Base-by-base conservation (phyloP, 2,329 filamentous ascomycete species). In the Pyrenochaeta sp. region DNA sequence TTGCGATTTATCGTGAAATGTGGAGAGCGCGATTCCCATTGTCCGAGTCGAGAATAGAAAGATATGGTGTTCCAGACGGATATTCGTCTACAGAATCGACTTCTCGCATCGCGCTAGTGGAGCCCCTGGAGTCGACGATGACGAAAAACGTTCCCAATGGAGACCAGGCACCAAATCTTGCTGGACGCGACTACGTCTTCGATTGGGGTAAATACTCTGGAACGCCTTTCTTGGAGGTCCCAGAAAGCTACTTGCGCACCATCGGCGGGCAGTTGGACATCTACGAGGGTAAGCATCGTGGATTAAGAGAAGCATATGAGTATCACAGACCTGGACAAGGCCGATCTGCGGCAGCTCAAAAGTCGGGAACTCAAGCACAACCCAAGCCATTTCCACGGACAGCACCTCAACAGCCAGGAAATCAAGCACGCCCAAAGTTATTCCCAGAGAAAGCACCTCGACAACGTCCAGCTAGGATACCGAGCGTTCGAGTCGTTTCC, bases 301-400 rank as follows among this genome's bases (percentile, higher is more conserved):
- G 53, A 14, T 23, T 61, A 7, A 41, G 48, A 17, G 58, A 61
- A 17, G 60, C 60, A 9, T 61, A 60, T 22, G 60, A 63, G n/a
- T 55, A 53, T 37, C 47, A 58, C 35, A 52, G 52, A 13, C 58
- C 60, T 17, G 53, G 53, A 5, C 39, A 55, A 35, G 48, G 52
- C 21, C 45, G 51, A 21, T 44, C 37, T 9, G 41, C 21, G 4
- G 34, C 54, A 31, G 24, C 35, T 1, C 41, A 35, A 18, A 34
- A 43, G 21, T 35, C 31, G 19, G 43, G 43, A 36, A 35, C 38
- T 3, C 28, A 42, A 19, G 35, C 44, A 13, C 19, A n/a, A n/a
- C n/a, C n/a, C n/a, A n/a, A n/a, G n/a, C n/a, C n/a, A n/a, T n/a
- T n/a, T n/a, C n/a, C n/a, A n/a, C n/a, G n/a, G n/a, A n/a, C n/a